Evolutionary conservation across 805 yeast genomes (phyloP).

Genomic region (Yamadazyma laniorum): DNA sequence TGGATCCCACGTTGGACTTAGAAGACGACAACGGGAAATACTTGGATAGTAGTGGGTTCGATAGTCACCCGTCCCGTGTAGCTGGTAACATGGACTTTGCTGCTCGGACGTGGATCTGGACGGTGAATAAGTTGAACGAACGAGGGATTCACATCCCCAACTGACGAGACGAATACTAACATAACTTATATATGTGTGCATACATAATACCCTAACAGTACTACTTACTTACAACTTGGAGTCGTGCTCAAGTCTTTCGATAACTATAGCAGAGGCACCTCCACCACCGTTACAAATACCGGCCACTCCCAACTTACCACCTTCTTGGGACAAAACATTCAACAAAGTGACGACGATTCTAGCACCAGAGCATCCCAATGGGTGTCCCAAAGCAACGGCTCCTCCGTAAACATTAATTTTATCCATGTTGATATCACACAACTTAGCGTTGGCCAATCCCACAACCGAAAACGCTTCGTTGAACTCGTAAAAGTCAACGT

Average conservation of each 20-base stretch:
- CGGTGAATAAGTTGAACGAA: conserved; percentile 14
- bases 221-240: conserved; percentile 22
- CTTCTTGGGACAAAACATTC: conserved; percentile 79
- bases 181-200: no score
- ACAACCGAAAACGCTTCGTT: conserved; percentile 98
- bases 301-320: conserved; percentile 81
- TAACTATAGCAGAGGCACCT: conserved; percentile 91
- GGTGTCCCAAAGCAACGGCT: conserved; percentile 94
- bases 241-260: conserved; percentile 57
- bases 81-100: conserved; percentile 59
- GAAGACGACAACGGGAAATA: conserved; percentile 69
- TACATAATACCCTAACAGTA: no score
- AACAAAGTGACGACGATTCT: conserved; percentile 83
- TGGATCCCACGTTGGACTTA: conserved; percentile 48
- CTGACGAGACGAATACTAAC: not conserved
- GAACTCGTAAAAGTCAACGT: conserved; percentile 89
- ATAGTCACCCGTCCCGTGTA: conserved; percentile 49
- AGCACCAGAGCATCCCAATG: conserved; percentile 95
- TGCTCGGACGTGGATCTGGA: conserved; percentile 78
- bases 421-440: conserved; percentile 57
- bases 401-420: conserved; percentile 92
- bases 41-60: conserved; percentile 59
- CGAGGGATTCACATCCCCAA: conserved; percentile 23
- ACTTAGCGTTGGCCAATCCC: conserved; percentile 83
- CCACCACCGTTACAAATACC: conserved; percentile 99